Conservation (phyloP, 805 yeast genomes). For the Yueomyces sinensis region DNA sequence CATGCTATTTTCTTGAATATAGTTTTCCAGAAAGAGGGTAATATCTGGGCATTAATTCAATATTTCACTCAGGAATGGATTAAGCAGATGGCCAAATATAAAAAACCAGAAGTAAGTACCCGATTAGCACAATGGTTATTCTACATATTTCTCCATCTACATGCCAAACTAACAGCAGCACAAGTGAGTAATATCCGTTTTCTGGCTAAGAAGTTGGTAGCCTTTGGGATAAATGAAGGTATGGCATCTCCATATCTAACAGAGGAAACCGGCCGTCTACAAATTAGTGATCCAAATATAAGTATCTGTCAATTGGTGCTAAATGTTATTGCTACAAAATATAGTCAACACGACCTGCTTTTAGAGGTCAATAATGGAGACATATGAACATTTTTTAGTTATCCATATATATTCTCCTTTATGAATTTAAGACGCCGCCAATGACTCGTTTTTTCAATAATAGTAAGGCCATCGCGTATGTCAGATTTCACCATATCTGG, state of each 20-base stretch:
- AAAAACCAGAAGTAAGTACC: constrained; percentile 3
- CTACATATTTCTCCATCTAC: constrained; percentile 16
- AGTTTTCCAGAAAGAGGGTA: constrained; percentile 4
- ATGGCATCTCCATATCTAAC: not conserved
- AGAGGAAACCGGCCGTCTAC: not conserved
- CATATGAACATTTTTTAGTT: too few species aligned
- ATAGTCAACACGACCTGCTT: constrained; percentile 20
- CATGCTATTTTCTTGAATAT: constrained; percentile 8
- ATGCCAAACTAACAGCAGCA: constrained; percentile 12
- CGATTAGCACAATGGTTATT: constrained; percentile 15
- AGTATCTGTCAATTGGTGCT: constrained; percentile 9
- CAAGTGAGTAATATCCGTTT: constrained; percentile 17
- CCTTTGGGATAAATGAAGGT: not conserved
- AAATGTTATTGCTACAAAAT: constrained; percentile 9
- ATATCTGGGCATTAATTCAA: constrained; percentile 15
- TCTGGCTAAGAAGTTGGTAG: constrained; percentile 16
- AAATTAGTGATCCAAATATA: not conserved
- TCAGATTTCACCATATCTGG: too few species aligned
- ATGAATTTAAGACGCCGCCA: too few species aligned
- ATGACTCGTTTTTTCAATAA: too few species aligned
- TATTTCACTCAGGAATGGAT: constrained; percentile 19
- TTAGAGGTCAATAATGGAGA: too few species aligned
- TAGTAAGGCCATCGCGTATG: too few species aligned
- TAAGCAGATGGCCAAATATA: constrained; percentile 6
- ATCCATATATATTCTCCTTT: too few species aligned